Percentiles rank a stretch among this genome's conserved stretches.
These are phyloP conservation scores for Triangularia setosa DNA, from an alignment of 2,329 filamentous ascomycete species.

Conservation along the genomic window DNA sequence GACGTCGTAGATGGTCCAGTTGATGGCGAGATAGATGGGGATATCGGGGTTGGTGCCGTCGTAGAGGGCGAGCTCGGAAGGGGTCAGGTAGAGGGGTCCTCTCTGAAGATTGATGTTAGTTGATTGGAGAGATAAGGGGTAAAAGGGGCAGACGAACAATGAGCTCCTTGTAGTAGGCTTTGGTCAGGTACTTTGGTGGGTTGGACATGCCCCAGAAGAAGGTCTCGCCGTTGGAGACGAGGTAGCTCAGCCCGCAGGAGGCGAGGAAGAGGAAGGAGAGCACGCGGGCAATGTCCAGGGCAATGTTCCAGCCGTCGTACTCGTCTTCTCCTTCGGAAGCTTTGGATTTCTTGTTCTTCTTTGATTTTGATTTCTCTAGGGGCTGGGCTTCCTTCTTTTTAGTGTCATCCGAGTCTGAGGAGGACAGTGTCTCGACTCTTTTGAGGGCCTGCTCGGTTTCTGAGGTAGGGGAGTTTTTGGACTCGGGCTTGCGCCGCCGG, in stretches of 20 bases:
- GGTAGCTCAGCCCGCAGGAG: conserved; percentile 69
- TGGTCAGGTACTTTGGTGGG: conserved; percentile 58
- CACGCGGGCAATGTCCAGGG: conserved; percentile 65
- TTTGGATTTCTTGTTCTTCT: conserved; percentile 27
- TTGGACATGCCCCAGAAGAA: conserved; percentile 63
- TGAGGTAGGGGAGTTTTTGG: conserved; percentile 6
- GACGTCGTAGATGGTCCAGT: conserved; percentile 83
- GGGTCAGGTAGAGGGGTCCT: conserved; percentile 67
- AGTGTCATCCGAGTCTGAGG: conserved; percentile 10
- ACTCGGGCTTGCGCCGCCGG: conserved; percentile 27
- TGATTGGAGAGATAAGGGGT: neutral
- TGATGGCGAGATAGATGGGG: conserved; percentile 87
- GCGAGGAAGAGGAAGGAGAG: conserved; percentile 63
- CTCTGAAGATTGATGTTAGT: conserved; percentile 40
- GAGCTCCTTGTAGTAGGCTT: conserved; percentile 56
- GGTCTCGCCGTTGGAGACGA: conserved; percentile 67
- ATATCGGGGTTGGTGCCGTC: conserved; percentile 71
- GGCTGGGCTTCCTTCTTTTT: neutral
- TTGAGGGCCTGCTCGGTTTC: conserved; percentile 10
- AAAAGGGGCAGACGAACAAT: conserved; percentile 45
- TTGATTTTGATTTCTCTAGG: conserved; percentile 15
- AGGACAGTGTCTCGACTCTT: conserved; percentile 7
- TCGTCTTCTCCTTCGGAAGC: conserved; percentile 57
- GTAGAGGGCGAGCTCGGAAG: conserved; percentile 67
- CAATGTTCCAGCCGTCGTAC: conserved; percentile 39